Base-by-base conservation (phyloP, 2,329 filamentous ascomycete genomes). In the Trichoderma aggressivum region DNA sequence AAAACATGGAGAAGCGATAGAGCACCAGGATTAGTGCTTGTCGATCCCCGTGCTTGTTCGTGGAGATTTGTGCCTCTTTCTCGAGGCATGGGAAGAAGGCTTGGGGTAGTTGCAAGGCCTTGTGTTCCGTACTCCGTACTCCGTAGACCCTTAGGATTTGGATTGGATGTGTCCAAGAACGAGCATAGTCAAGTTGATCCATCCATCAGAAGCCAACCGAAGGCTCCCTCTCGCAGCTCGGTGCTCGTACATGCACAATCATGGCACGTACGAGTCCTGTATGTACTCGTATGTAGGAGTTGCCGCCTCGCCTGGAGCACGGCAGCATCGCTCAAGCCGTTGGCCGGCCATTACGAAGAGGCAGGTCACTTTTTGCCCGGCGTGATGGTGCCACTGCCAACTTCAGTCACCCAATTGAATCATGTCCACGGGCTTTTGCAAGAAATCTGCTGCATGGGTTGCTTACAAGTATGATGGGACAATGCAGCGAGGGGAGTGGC, bases 1-100 rank as follows among this genome's bases (percentile, higher is more conserved):
- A 53, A 71, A 72, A 72, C 67, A 71, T 67, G 71, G 67, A 71
- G 71, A 72, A 62, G 50, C 55, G 69, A 71, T 36, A 58, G 39
- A 61, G 61, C 50, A 32, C 61, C 56, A 39, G 62, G 68, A 67
- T 71, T 71, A 59, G 56, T 36, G 71, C 55, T 59, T 65, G 71
- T 39, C 67, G 61, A 72, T 71, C 67, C 62, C 61, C 71, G 39
- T 70, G 71, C 70, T 53, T 70, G 56, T 30, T 66, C 62, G 68
- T 66, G 67, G 70, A 72, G 65, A 64, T 63, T 60, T 64, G 32
- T 39, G n/a, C 14, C 30, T 34, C 7, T 60, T 34, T 60, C 58
- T 50, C 55, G 21, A 30, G 28, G 63, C 34, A 16, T n/a, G 43
- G 43, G 43, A 58, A 32, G 43, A 50, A 30, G 28, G 24, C 61